Evolutionary conservation across 2,329 filamentous ascomycete species (phyloP).

Genomic region (Trichophyton simii): DNA sequence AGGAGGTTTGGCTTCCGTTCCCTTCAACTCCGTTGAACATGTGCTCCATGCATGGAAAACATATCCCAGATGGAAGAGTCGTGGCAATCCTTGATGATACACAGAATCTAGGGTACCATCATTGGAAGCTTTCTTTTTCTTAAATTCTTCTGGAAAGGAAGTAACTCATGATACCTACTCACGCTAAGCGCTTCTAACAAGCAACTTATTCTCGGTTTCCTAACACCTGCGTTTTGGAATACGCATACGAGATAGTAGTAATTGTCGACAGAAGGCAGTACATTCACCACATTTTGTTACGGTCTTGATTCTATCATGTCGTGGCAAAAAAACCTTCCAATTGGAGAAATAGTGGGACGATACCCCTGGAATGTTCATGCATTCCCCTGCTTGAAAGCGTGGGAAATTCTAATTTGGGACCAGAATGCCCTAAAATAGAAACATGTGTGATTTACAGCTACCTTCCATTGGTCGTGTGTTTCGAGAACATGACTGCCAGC

Average conservation of each 20-base stretch:
- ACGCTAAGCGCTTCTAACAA: neutral
- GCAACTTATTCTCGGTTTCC: neutral
- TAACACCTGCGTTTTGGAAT: neutral
- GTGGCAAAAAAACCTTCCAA: neutral
- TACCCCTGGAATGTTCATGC: neutral
- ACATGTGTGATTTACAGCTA: neutral
- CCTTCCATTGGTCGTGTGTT: neutral
- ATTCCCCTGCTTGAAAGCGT: neutral
- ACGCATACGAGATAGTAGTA: neutral
- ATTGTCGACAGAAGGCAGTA: neutral
- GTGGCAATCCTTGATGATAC: neutral
- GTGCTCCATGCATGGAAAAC: neutral
- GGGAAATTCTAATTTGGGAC: neutral
- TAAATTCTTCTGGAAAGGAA: neutral
- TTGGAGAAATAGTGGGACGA: neutral
- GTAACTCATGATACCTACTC: neutral
- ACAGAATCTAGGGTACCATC: neutral
- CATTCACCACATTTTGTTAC: neutral
- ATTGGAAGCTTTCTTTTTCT: neutral
- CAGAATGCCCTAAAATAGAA: neutral
- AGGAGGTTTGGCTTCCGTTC: neutral
- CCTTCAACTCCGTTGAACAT: neutral
- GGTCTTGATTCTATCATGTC: neutral
- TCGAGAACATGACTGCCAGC: neutral
- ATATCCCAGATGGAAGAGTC: neutral